Evolutionary conservation across 2,329 filamentous ascomycete species (phyloP), one percentile per base, ranked within the genome.

Genomic region (Nemania serpens): DNA sequence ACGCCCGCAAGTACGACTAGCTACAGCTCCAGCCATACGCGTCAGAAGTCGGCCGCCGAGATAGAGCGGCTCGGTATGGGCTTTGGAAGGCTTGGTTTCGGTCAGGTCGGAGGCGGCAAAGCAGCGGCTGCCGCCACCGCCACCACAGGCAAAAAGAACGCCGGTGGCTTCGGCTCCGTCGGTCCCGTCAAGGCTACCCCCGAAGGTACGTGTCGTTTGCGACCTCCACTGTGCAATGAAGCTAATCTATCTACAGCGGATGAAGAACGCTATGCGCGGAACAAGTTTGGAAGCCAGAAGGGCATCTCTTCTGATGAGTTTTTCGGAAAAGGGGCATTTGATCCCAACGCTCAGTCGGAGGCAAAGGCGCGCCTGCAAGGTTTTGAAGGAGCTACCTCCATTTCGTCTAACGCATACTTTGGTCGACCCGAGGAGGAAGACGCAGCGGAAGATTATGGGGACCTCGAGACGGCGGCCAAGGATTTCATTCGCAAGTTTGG

Each of bases 271-370:
- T 96, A 91, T 73, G 92, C 93, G 5, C 90, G 91, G 70, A 81
- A 85, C 72, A 97, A 97, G 77, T 99, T 99, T 72, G 94, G 93
- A 62, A 78, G 78, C 45, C 95, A 99, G 76, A 98, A 98, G 82
- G 91, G 91, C 69, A 99, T 99, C 68, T 97, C 93, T 0, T 97
- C 93, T 0, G 95, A 99, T 75, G 95, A 99, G 75, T 99, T 96
- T 83, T 99, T 99, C 74, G 93, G 94, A 71, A 94, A 95, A 75
- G 91, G 93, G 55, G 80, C 85, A 57, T 98, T 88, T 76, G 93
- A 99, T 74, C 88, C 93, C 39, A 83, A 82, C 57, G 86, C 89
- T 9, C 90, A 95, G 73, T 82, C 87, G 53, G 94, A 97, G 79
- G 94, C 95, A 69, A 96, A 96, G 81, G 82, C 84, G 22, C 87